phyloP scores from a whole-genome alignment of 2,329 filamentous ascomycete species.

The Colletotrichum sp. region DNA sequence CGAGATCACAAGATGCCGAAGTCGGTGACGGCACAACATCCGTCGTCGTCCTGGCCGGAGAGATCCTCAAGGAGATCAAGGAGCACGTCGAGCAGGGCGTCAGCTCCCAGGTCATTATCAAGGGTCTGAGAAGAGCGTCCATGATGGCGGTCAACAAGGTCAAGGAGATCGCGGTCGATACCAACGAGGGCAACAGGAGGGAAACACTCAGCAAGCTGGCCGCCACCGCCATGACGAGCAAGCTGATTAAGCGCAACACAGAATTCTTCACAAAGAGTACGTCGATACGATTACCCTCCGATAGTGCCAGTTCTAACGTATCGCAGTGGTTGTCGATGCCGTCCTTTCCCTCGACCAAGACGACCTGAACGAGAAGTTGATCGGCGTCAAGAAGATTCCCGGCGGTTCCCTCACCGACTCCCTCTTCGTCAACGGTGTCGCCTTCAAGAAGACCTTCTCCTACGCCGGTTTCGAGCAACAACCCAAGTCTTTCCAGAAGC shows the following conservation, averaged over 20 bases:
- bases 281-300: conserved; percentile 28
- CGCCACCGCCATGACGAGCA: conserved; percentile 98
- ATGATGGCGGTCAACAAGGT: conserved; percentile 97
- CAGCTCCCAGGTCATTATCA: conserved; percentile 97
- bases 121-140: conserved; percentile 87
- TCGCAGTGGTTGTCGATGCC: conserved; percentile 92
- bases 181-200: conserved; percentile 80
- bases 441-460: conserved; percentile 99
- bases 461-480: conserved; percentile 99
- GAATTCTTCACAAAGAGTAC: conserved; percentile 96
- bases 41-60: conserved; percentile 95
- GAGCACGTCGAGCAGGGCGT: conserved; percentile 96
- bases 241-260: conserved; percentile 97
- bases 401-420: conserved; percentile 96
- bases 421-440: conserved; percentile 95
- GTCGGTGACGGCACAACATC: conserved; percentile 98
- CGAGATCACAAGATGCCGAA: conserved; percentile 97
- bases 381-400: conserved; percentile 97
- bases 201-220: conserved; percentile 91
- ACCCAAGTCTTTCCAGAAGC: conserved; percentile 91
- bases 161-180: conserved; percentile 93
- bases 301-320: not conserved
- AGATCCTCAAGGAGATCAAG: conserved; percentile 96
- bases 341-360: conserved; percentile 95
- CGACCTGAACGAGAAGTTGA: conserved; percentile 96